Base-by-base conservation (phyloP, 495 filamentous ascomycete species). In the Lentithecium fluviatile region DNA sequence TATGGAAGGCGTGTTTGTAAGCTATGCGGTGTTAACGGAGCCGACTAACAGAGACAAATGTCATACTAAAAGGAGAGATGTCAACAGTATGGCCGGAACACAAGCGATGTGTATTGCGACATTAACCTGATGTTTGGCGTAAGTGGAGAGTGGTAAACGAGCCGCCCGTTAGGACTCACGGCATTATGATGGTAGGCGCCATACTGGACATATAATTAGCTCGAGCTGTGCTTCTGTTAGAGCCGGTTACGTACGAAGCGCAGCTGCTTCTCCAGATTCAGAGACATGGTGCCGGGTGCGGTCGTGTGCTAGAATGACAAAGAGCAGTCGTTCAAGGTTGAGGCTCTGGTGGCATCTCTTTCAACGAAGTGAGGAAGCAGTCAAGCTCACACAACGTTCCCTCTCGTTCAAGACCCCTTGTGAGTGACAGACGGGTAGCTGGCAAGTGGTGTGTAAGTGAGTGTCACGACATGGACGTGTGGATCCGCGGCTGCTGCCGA, bases 161-260 rank as follows among this genome's bases (percentile, higher is more conserved):
- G 34, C 13, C 10, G 12, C 4, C 6, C 21, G n/a, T 21, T 15
- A 12, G 23, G 15, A 61, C 60, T 58, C 23, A 95, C 88, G 8
- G 84, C 78, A 75, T 96, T 87, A 72, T 88, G 86, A 73, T 98
- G 94, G 73, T 98, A 97, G 26, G 90, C 83, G 68, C 94, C 93
- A 81, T 98, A 98, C 94, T 97, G 53, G 6, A 20, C 20, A 46
- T n/a, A 10, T 36, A 2, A 53, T 77, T 58, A 76, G 72, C 52
- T 32, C 37, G 12, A 21, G 45, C 20, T 12, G 48, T 64, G 60
- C 26, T 13, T 5, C 10, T 43, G 11, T 29, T n/a, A 19, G 13
- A 49, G 29, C 8, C 36, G 29, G 32, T 37, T 40, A 65, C 88
- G 75, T 81, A 91, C 88, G 75, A 90, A 90, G 61, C 83, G 80